Percentiles rank a stretch among this genome's conserved stretches.
Evolutionary conservation across 2,329 filamentous ascomycete genomes (phyloP).

Genomic region (Emericellopsis cladophorae): DNA sequence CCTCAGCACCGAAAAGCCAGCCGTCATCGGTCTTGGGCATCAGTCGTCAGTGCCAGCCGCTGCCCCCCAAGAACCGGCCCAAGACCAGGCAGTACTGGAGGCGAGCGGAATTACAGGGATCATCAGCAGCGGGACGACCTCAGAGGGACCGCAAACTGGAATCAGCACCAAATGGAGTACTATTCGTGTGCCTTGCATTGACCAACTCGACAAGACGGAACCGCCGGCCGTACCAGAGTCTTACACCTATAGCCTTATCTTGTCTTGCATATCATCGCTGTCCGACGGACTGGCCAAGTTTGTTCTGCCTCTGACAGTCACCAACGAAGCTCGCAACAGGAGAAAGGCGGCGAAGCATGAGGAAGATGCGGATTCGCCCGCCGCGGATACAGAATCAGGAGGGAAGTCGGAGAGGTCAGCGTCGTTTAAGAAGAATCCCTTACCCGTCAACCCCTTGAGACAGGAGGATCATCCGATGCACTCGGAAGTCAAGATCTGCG

Average conservation of each 20-base stretch:
- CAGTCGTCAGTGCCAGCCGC: constrained; percentile 66
- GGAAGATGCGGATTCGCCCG: constrained; percentile 28
- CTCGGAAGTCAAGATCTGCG: constrained; percentile 61
- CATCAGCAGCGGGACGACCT: constrained; percentile 59
- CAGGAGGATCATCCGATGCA: constrained; percentile 62
- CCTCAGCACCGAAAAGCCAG: constrained; percentile 80
- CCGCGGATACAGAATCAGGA: constrained; percentile 6
- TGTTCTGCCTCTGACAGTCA: constrained; percentile 79
- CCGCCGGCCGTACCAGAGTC: constrained; percentile 77
- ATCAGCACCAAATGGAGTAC: constrained; percentile 90
- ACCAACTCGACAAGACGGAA: constrained; percentile 87
- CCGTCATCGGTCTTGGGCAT: constrained; percentile 75
- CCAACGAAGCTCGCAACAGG: constrained; percentile 48
- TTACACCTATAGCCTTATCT: constrained; percentile 79
- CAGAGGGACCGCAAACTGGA: constrained; percentile 56
- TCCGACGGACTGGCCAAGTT: constrained; percentile 91
- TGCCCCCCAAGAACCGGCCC: constrained; percentile 28
- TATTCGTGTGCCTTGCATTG: constrained; percentile 76
- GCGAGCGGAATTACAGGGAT: constrained; percentile 79
- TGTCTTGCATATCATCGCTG: constrained; percentile 80
- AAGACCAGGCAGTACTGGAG: constrained; percentile 79
- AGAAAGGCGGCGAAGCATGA: constrained; percentile 30
- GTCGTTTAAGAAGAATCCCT: constrained; percentile 61
- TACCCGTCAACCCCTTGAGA: constrained; percentile 73
- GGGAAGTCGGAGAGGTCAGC: constrained; percentile 37